Base-by-base conservation (phyloP, 2,329 filamentous ascomycete species). In the Colletotrichum liaoningense region DNA sequence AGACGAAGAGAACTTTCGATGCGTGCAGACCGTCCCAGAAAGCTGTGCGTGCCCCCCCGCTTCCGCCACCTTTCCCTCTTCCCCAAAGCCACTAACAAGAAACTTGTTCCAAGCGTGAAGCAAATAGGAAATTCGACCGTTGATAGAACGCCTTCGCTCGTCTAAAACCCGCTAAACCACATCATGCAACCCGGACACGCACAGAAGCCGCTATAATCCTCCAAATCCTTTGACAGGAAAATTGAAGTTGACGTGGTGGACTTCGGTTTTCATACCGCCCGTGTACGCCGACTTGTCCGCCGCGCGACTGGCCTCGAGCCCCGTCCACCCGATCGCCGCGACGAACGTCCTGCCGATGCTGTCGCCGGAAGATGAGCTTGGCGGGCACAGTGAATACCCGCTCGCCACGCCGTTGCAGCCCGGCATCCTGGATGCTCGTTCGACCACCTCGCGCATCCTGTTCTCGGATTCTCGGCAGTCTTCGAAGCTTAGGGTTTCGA, bases 401-500 rank as follows among this genome's bases (percentile, higher is more conserved):
- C 76, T 75, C 55, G 78, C 75, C 14, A 75, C 75, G 26, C 78
- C 77, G 38, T 78, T 79, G 69, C 77, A 79, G 11, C 78, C 78
- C 16, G 69, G 69, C 16, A 77, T 55, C 65, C 56, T 55, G 26
- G 69, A 75, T 42, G 76, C 77, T n/a, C 73, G 72, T 59, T 76
- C 73, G 9, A 79, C 67, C 19, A 73, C 8, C 46, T 74, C 74
- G 14, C 75, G 76, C 67, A 79, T 75, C 30, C 68, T 71, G 8
- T 77, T 75, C 80, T 87, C 78, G 83, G 85, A 33, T 68, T 78
- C 52, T 80, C 83, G 52, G 76, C 77, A 67, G 83, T 87, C 62
- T 80, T 87, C 65, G 81, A 86, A 68, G 82, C 87, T 71, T 78
- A 86, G 49, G 81, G 86, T 52, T 80, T 89, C 54, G 26, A 80